Evolutionary conservation across 768 basidiomycete genomes (phyloP), one percentile per base, ranked within the genome.

Genomic region (Chalciporus chontae): DNA sequence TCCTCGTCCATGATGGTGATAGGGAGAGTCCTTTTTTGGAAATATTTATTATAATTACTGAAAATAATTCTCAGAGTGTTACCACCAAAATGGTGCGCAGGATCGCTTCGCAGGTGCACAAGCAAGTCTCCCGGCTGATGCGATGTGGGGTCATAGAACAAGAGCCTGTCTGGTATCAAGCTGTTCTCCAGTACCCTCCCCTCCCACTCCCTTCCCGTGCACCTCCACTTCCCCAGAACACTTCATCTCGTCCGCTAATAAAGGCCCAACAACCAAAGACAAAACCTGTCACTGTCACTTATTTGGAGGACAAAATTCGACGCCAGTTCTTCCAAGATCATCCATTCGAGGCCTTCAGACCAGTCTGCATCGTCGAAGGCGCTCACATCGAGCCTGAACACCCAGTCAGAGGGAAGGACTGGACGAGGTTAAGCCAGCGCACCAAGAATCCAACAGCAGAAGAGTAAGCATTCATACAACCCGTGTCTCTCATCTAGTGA

Each of bases 311-410:
- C 67, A 75, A 79, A 53, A 73, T 98, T 50, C 83, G 96, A 31
- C 76, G 82, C 47, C 90, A 90, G 66, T 98, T 99, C 76, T 98
- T 94, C 74, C 75, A 76, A 37, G 96, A 99, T 72, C 94, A 96
- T 66, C 94, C 96, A 7, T 96, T 96, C 63, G 94, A 99, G 71
- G 87, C 92, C 2, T 89, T 94, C 69, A 77, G 94, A 38, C 83
- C 92, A 2, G 74, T 76, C 8, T 83, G 79, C 10, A 66, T 99
- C 45, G 80, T 90, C 0, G 96, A 99, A 70, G 76, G 75, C 14
- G 81, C 73, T 17, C 66, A 65, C 15, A 73, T 90, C 43, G 75
- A 78, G 61, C 70, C 75, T 17, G 73, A 78, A 38, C 80, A 86
- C 59, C 75, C 77, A 14, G 61, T 87, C 3, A 68, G 63, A 29